phyloP scores from a whole-genome alignment of 345 rosid genomes.

The Acer saccharum region DNA sequence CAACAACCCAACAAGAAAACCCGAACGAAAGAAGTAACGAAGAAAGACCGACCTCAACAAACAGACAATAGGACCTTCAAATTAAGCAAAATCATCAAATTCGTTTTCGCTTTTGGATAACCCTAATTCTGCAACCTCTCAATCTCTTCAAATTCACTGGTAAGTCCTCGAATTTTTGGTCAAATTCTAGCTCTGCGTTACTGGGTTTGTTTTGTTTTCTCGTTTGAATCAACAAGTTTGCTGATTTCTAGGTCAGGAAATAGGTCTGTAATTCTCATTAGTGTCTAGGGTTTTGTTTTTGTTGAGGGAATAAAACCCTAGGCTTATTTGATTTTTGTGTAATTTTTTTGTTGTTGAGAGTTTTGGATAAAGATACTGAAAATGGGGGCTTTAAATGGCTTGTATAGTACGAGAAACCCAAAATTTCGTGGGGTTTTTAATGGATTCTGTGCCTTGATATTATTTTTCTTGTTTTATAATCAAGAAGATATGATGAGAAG shows the following conservation, averaged over 20 bases:
- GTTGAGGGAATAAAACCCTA: conserved; percentile 38
- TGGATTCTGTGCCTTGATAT: conserved; percentile 35
- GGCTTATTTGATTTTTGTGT: conserved; percentile 17
- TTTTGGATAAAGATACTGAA: conserved; percentile 1
- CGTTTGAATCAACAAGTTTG: neutral
- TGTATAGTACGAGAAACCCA: conserved; percentile 28
- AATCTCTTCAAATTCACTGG: neutral
- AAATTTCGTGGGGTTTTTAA: conserved; percentile 43
- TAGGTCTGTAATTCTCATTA: neutral
- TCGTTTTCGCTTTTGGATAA: neutral
- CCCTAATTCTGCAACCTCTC: neutral
- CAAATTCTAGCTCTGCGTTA: neutral
- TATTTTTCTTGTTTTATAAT: conserved; percentile 40
- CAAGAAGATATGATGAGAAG: conserved; percentile 32
- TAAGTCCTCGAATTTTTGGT: conserved; percentile 17
- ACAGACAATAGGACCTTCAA: neutral
- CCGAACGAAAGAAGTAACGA: neutral
- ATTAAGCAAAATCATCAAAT: neutral
- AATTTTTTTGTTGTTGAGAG: neutral
- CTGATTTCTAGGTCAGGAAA: neutral
- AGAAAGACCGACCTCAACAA: neutral
- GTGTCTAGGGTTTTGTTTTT: conserved; percentile 25
- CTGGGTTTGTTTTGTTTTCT: neutral
- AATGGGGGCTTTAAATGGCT: conserved; percentile 29
- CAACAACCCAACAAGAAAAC: neutral